Percentiles rank a stretch among this genome's conserved stretches.
These are phyloP conservation scores for Talaromyces thailandensis DNA, from an alignment of 495 filamentous ascomycete genomes.

Conservation along the genomic window DNA sequence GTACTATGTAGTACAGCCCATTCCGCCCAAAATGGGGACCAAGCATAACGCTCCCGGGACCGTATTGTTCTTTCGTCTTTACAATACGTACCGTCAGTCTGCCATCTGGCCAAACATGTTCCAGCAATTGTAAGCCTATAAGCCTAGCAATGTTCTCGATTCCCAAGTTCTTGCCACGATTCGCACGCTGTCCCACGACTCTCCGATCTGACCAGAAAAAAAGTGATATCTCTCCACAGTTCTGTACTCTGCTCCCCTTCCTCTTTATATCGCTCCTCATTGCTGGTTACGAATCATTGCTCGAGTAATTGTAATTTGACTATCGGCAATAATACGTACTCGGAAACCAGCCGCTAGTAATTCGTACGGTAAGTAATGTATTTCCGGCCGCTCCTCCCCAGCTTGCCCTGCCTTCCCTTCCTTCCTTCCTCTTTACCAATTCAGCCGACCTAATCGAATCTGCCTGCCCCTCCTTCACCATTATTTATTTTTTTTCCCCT, in stretches of 20 bases:
- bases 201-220: neutral
- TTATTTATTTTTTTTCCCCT: slow-evolving; percentile 3
- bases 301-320: neutral
- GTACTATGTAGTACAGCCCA: neutral
- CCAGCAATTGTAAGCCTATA: slow-evolving; percentile 1
- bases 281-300: neutral
- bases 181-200: neutral
- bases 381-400: neutral
- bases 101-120: neutral
- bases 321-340: neutral
- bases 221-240: neutral
- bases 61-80: neutral
- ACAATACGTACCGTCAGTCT: too few relatives aligned
- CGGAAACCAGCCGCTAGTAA: neutral
- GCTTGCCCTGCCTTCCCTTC: neutral
- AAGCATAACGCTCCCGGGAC: neutral
- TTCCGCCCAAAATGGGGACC: neutral
- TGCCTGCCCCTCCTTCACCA: slow-evolving; percentile 1
- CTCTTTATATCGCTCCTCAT: neutral
- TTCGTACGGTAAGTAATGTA: neutral
- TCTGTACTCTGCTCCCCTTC: neutral
- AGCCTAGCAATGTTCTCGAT: neutral
- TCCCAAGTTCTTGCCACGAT: neutral
- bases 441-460: neutral
- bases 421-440: neutral